Base-by-base conservation (phyloP, 1,139 yeast genomes). In the Kodamaea arcana region DNA sequence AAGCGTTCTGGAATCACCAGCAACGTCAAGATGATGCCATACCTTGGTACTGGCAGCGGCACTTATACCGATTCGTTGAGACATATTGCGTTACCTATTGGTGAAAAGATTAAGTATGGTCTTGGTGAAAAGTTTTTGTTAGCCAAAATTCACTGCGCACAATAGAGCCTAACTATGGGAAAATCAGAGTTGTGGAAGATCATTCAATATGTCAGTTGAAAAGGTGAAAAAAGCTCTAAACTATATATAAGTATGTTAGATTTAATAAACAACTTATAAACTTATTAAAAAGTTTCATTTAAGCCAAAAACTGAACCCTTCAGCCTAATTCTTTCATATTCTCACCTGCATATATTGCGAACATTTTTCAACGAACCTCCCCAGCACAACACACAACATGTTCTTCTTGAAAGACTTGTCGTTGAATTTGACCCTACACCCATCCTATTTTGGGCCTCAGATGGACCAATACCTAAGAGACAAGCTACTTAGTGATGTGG, bases 391-490 rank as follows among this genome's bases (percentile, higher is more conserved):
- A 18, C 9, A n/a, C 22, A 18, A 18, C 6, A 69, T 70, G 75
- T 69, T 69, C 53, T 70, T 69, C 50, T 59, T 69, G 43, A 94
- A 94, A 64, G 97, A 92, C 65, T 77, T 92, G 47, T 83, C 97
- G 47, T 75, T 94, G 43, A 88, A 86, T 58, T 73, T 92, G 50
- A 88, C 97, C 32, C 80, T 92, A 39, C 98, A 92, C 61, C 99
- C 99, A 38, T 88, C 97, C 30, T 92, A 81, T 60, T 92, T 90
- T 55, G 98, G 98, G 1, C 97, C 98, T 4, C 94, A 90, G 51
- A 92, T 92, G 97, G 88, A 86, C 60, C 94, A 87, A 54, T 90
- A 81, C 56, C 72, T 92, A 48, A 79, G 94, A 54, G 86, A 88
- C 54, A 90, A 90, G 60, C 72, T 92, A 46, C 72, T 94, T 41